Evolutionary conservation across 352 stramenopile genomes (phyloP).

Genomic region (Phytophthora fragariaefolia): DNA sequence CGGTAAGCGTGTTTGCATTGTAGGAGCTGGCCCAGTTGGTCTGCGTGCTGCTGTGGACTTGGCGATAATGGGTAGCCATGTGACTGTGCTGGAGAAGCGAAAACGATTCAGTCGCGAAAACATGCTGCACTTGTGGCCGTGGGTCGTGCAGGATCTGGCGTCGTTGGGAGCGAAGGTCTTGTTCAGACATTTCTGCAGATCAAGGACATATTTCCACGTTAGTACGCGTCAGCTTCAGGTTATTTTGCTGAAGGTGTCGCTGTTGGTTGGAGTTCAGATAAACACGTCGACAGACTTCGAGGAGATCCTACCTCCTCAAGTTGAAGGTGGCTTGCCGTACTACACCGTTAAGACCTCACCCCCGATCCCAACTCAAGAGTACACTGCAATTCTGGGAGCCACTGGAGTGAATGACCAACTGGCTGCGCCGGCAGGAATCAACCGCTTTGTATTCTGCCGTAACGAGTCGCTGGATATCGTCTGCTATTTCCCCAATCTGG

Average conservation of each 20-base stretch:
- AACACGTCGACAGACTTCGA: constrained; percentile 60
- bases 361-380: constrained; percentile 67
- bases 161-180: constrained; percentile 75
- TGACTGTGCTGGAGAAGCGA: constrained; percentile 80
- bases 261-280: constrained; percentile 68
- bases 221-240: constrained; percentile 81
- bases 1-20: constrained; percentile 65
- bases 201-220: constrained; percentile 79
- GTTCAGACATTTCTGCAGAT: constrained; percentile 73
- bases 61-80: constrained; percentile 64
- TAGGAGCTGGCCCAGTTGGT: constrained; percentile 74
- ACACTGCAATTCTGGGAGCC: constrained; percentile 64
- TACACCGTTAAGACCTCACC: constrained; percentile 70
- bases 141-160: constrained; percentile 80
- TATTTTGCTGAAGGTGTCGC: constrained; percentile 77
- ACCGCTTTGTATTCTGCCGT: constrained; percentile 75
- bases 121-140: constrained; percentile 80
- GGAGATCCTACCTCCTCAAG: constrained; percentile 36
- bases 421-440: constrained; percentile 55
- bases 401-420: constrained; percentile 67
- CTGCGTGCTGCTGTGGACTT: constrained; percentile 73
- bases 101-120: constrained; percentile 81
- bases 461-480: constrained; percentile 79
- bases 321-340: constrained; percentile 44
- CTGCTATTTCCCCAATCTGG: constrained; percentile 77